phyloP scores from a whole-genome alignment of 1,284 basidiomycete species.

The Ustilago vetiveriae region DNA sequence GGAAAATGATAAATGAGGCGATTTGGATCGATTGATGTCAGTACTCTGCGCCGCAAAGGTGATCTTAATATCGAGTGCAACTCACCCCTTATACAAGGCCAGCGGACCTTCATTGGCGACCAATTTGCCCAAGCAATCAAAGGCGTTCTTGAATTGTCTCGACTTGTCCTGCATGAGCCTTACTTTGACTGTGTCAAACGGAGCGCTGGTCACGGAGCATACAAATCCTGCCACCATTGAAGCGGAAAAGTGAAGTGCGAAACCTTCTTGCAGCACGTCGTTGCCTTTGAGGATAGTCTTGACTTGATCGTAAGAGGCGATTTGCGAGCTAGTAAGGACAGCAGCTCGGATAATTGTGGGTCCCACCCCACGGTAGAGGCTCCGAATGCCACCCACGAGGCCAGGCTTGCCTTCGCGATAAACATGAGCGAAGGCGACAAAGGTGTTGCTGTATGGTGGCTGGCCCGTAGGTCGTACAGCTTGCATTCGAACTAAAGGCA shows the following conservation, averaged over 20 bases:
- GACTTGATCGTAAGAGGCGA: constrained; percentile 54
- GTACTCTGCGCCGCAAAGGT: too few relatives aligned
- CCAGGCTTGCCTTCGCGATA: constrained; percentile 33
- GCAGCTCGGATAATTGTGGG: constrained; percentile 52
- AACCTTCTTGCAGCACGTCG: constrained; percentile 37
- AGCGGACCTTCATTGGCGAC: constrained; percentile 52
- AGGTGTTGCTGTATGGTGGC: constrained; percentile 53
- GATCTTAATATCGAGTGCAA: background rate
- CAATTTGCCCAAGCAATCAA: constrained; percentile 46
- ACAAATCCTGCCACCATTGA: constrained; percentile 54
- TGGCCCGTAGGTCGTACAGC: constrained; percentile 37
- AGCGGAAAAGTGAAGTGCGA: constrained; percentile 44
- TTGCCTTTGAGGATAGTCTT: constrained; percentile 43
- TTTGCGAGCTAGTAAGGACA: constrained; percentile 52
- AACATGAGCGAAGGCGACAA: constrained; percentile 43
- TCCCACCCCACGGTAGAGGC: constrained; percentile 51
- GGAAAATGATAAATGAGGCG: background rate
- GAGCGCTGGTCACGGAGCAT: constrained; percentile 47
- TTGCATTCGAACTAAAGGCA: constrained; percentile 49
- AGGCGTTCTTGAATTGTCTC: constrained; percentile 36
- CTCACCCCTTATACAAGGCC: constrained; percentile 56
- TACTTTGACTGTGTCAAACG: constrained; percentile 56
- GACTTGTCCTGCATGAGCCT: constrained; percentile 53
- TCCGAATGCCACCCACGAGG: constrained; percentile 33
- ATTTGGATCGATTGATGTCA: too few relatives aligned